phyloP scores from a whole-genome alignment of 805 yeast genomes.

The Metschnikowia matae region DNA sequence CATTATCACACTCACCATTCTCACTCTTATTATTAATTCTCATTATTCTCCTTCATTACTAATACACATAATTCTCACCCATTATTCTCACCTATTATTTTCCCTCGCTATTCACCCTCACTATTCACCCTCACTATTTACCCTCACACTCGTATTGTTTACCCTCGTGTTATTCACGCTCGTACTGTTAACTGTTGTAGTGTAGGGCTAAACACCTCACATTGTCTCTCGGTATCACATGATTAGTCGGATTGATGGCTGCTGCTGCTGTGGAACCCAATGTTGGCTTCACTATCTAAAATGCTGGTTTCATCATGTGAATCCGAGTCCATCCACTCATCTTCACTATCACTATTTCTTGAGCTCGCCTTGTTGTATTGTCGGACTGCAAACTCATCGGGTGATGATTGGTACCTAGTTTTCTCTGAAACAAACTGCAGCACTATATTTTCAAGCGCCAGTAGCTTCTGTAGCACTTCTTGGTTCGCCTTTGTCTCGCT shows the following conservation, averaged over 20 bases:
- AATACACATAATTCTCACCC: too few species aligned
- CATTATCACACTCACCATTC: too few species aligned
- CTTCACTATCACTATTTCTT: not conserved
- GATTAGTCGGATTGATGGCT: not conserved
- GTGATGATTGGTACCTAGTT: not conserved
- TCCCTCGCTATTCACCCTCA: too few species aligned
- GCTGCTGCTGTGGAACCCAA: not conserved
- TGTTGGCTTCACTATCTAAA: not conserved
- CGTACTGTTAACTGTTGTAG: too few species aligned
- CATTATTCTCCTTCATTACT: too few species aligned
- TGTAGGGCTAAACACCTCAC: too few species aligned
- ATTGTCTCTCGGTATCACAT: too few species aligned
- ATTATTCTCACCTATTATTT: too few species aligned
- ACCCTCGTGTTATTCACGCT: too few species aligned
- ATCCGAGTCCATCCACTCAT: conserved; percentile 3
- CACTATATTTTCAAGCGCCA: conserved; percentile 5
- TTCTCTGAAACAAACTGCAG: conserved; percentile 1
- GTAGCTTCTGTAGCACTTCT: conserved; percentile 8
- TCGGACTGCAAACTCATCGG: conserved; percentile 6
- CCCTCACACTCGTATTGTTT: too few species aligned
- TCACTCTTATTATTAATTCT: too few species aligned
- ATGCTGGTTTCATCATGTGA: not conserved
- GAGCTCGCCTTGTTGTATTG: conserved; percentile 3
- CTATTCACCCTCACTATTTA: too few species aligned
- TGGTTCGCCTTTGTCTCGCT: conserved; percentile 5